Conservation (phyloP, 305 asterid species). For the Stenogyne calaminthoides region DNA sequence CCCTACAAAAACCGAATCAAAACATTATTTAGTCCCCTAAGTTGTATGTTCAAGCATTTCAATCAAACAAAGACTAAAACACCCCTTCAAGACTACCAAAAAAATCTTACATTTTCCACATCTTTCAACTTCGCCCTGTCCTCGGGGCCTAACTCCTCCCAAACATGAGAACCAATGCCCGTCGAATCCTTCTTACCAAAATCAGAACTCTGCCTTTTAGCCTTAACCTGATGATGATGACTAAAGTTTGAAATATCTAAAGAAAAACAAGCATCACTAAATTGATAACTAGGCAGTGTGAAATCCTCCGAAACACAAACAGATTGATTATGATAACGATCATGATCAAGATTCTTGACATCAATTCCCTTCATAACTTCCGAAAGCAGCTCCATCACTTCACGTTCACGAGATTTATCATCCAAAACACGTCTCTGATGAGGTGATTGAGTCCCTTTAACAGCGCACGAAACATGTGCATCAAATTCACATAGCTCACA, state of each 20-base stretch:
- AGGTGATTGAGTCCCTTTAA: slow-evolving; percentile 21
- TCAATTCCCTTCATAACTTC: slow-evolving; percentile 31
- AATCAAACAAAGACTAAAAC: background rate
- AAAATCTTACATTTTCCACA: slow-evolving; percentile 27
- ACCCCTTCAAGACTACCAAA: background rate
- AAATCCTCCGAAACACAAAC: slow-evolving; percentile 26
- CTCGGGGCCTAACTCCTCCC: slow-evolving; percentile 40
- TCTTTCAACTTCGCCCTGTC: slow-evolving; percentile 10
- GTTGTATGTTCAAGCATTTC: background rate
- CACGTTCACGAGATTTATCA: slow-evolving; percentile 24
- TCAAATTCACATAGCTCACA: slow-evolving; percentile 54
- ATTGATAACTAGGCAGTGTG: slow-evolving; percentile 43
- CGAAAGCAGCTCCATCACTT: slow-evolving; percentile 47
- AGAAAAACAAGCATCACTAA: slow-evolving; percentile 61
- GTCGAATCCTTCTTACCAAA: slow-evolving; percentile 12
- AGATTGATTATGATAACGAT: slow-evolving; percentile 20
- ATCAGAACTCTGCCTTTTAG: slow-evolving; percentile 22
- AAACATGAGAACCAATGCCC: slow-evolving; percentile 39
- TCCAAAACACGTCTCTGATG: background rate
- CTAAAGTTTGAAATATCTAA: slow-evolving; percentile 45
- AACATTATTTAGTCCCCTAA: background rate
- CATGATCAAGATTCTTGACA: slow-evolving; percentile 10
- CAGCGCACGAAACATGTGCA: slow-evolving; percentile 53
- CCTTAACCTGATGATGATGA: background rate
- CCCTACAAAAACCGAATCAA: slow-evolving; percentile 26